A percentile compares a stretch with the other conserved stretches of the same genome.
Conservation (phyloP, 345 rosid species). For the Brassica cretica region DNA sequence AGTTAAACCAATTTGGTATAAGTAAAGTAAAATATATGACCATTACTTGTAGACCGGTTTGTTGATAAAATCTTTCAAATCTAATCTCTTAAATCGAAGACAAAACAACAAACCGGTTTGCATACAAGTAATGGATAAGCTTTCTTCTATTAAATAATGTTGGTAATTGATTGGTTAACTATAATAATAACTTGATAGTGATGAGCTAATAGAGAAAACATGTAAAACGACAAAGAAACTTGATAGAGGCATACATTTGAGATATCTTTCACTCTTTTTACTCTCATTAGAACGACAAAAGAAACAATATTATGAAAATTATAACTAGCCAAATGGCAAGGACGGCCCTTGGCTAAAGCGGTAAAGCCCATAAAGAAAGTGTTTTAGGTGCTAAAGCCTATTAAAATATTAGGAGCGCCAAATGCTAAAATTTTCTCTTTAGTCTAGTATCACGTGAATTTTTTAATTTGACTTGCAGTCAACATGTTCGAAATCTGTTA, state of each 20-base stretch:
- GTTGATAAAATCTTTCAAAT: not conserved
- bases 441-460: too few relatives aligned
- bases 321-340: not conserved
- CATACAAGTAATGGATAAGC: too few relatives aligned
- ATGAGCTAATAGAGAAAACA: not conserved
- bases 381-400: too few relatives aligned
- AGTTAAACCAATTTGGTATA: not conserved
- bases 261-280: slow-evolving; percentile 29
- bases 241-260: not conserved
- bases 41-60: not conserved
- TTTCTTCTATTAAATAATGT: too few relatives aligned
- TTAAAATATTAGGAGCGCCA: too few relatives aligned
- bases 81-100: not conserved
- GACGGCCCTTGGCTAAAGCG: too few relatives aligned
- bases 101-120: not conserved
- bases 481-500: too few relatives aligned
- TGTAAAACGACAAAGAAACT: not conserved
- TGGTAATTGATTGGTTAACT: too few relatives aligned
- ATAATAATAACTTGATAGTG: too few relatives aligned
- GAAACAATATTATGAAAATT: slow-evolving; percentile 20
- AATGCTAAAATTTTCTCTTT: too few relatives aligned
- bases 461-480: too few relatives aligned
- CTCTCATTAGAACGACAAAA: slow-evolving; percentile 6
- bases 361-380: too few relatives aligned
- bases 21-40: not conserved